These are phyloP conservation scores for Suhomyces prunicola DNA, from an alignment of 805 yeast genomes.

Conservation along the genomic window DNA sequence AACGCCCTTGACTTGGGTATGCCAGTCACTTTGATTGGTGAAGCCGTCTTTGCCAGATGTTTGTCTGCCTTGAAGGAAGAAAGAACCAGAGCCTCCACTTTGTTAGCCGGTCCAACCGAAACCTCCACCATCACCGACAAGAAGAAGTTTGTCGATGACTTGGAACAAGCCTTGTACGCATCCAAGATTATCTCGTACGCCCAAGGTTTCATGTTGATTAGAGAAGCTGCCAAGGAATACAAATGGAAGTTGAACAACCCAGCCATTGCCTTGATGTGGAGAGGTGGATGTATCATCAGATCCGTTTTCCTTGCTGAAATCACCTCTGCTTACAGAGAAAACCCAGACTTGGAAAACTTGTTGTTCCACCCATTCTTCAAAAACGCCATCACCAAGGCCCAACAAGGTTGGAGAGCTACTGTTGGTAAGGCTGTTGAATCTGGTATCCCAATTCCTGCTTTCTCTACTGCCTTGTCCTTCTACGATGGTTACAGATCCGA, in stretches of 20 bases:
- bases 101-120: conserved; percentile 78
- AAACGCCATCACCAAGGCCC: conserved; percentile 88
- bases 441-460: conserved; percentile 98
- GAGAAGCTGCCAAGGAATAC: conserved; percentile 96
- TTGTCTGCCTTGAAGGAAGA: conserved; percentile 88
- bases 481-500: conserved; percentile 98
- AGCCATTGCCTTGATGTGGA: conserved; percentile 98
- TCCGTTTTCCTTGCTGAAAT: conserved; percentile 97
- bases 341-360: conserved; percentile 92
- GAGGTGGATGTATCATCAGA: conserved; percentile 99
- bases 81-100: conserved; percentile 80
- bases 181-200: conserved; percentile 98
- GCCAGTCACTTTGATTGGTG: conserved; percentile 98
- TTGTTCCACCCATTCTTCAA: conserved; percentile 94
- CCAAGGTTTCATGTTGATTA: conserved; percentile 98
- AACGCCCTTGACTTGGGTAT: conserved; percentile 96
- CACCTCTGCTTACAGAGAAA: conserved; percentile 91
- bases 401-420: conserved; percentile 91
- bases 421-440: conserved; percentile 70
- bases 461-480: conserved; percentile 94
- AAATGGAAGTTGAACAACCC: conserved; percentile 98
- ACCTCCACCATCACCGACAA: conserved; percentile 67
- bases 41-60: conserved; percentile 97
- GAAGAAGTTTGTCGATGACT: conserved; percentile 80
- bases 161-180: conserved; percentile 97